Conservation (phyloP, 2,329 filamentous ascomycete genomes). For the Venturia asperata region DNA sequence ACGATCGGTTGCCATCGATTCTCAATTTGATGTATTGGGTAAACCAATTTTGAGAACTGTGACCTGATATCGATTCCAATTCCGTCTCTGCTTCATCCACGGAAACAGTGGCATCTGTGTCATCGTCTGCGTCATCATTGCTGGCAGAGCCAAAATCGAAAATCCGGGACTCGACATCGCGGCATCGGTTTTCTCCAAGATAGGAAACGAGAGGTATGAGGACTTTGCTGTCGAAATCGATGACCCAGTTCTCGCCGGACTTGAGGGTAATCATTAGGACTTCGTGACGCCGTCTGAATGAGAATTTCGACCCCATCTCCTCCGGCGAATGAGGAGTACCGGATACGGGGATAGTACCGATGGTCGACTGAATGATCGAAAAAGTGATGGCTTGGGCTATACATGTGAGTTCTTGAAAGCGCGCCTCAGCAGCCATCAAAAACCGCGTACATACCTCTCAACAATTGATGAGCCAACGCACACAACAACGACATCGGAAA, state of each 20-base stretch:
- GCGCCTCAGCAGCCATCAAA: not conserved
- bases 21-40: not conserved
- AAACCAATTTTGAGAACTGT: not conserved
- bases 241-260: slow-evolving; percentile 4
- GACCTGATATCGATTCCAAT: not conserved
- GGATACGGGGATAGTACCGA: not conserved
- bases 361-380: not conserved
- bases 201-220: not conserved
- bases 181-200: not conserved
- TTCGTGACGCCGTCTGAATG: not conserved
- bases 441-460: not conserved
- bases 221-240: not conserved
- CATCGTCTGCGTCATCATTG: not conserved
- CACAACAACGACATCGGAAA: not conserved
- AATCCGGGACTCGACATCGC: not conserved
- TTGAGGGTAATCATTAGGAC: slow-evolving; percentile 4
- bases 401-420: not conserved
- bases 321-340: no score
- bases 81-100: not conserved
- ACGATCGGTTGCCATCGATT: not conserved
- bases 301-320: no score
- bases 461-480: not conserved
- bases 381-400: not conserved
- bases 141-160: not conserved
- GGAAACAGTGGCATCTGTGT: not conserved